Evolutionary conservation across 768 basidiomycete species (phyloP).

Genomic region (Hemileccinum impolitum): DNA sequence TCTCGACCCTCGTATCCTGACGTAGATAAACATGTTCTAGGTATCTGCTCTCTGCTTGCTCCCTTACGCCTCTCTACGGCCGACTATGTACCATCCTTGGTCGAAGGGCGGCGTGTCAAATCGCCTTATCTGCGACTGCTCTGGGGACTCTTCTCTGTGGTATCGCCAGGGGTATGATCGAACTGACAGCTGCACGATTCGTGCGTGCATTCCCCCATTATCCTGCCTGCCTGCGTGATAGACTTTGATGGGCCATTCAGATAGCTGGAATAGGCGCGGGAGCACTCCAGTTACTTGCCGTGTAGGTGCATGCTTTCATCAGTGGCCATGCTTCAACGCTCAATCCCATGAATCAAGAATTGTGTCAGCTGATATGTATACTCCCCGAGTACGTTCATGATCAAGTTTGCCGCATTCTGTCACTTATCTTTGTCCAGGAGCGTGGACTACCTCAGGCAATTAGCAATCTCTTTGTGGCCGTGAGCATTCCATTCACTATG

Average conservation of each 20-base stretch:
- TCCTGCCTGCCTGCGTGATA: no score
- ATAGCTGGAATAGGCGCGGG: conserved; percentile 14
- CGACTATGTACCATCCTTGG: conserved; percentile 17
- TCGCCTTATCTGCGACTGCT: conserved; percentile 5
- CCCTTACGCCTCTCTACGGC: conserved; percentile 19
- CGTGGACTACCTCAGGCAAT: conserved; percentile 40
- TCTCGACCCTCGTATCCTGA: not conserved
- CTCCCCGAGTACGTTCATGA: conserved; percentile 2
- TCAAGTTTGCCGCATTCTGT: not conserved
- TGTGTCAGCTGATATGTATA: conserved; percentile 12
- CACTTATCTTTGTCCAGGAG: not conserved
- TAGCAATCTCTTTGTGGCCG: conserved; percentile 26
- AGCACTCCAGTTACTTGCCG: conserved; percentile 9
- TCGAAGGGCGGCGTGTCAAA: conserved; percentile 11
- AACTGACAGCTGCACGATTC: conserved; percentile 13
- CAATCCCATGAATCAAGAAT: conserved; percentile 3
- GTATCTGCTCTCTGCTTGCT: conserved; percentile 16
- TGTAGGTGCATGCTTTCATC: not conserved
- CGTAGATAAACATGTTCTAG: not conserved
- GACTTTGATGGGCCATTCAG: not conserved
- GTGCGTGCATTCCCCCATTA: conserved; percentile 5
- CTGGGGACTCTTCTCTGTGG: conserved; percentile 15
- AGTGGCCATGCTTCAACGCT: not conserved
- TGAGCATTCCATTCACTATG: not conserved
- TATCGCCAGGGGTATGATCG: conserved; percentile 6